phyloP scores from a whole-genome alignment of 148 eudicot genomes.

The Pharnaceum exiguum region DNA sequence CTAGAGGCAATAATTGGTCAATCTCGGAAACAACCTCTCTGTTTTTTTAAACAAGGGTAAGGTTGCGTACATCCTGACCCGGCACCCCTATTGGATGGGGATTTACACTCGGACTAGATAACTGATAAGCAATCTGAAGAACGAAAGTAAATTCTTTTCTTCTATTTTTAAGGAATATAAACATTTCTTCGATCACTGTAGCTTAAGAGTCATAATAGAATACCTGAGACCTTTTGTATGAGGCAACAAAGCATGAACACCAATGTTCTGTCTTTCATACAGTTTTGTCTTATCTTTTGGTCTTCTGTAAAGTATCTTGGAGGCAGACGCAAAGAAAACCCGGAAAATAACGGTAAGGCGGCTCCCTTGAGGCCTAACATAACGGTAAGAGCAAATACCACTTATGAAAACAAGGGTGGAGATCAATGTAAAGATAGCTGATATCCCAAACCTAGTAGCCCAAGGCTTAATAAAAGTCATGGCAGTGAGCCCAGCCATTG shows the following conservation, averaged over 20 bases:
- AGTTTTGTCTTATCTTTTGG: conserved; percentile 1
- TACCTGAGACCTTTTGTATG: conserved; percentile 25
- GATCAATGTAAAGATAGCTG: conserved; percentile 32
- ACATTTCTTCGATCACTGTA: too few relatives aligned
- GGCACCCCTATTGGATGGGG: too few relatives aligned
- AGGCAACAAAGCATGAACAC: conserved; percentile 6
- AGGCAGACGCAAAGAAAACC: conserved; percentile 41
- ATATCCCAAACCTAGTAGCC: conserved; percentile 42
- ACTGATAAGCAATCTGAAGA: too few relatives aligned
- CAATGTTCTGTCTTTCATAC: neutral
- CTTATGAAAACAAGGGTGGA: conserved; percentile 29
- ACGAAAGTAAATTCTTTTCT: too few relatives aligned
- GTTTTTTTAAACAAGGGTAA: too few relatives aligned
- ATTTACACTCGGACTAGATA: too few relatives aligned
- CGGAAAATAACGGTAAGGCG: conserved; percentile 31
- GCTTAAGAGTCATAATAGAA: too few relatives aligned
- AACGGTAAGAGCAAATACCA: conserved; percentile 18
- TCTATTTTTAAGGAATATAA: too few relatives aligned
- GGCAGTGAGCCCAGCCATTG: conserved; percentile 27
- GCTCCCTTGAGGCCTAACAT: conserved; percentile 30
- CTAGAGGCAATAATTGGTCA: too few relatives aligned
- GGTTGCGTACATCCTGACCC: too few relatives aligned
- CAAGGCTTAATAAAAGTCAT: conserved; percentile 41
- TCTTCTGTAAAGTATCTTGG: too few relatives aligned
- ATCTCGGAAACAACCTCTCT: too few relatives aligned